phyloP scores from a whole-genome alignment of 2,329 filamentous ascomycete species.

The Neoarthrinium moseri region DNA sequence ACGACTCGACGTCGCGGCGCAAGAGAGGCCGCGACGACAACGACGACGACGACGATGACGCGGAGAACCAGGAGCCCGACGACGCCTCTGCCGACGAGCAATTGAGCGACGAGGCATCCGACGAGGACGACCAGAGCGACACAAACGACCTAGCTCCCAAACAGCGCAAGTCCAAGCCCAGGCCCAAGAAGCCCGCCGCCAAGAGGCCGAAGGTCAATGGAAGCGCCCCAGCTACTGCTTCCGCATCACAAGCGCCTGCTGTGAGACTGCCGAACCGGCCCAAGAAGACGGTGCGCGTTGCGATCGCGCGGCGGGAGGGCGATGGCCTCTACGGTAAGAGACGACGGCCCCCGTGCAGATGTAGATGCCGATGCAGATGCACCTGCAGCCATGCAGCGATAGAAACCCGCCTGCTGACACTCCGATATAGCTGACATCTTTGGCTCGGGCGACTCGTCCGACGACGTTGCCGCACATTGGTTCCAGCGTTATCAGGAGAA shows the following conservation, averaged over 20 bases:
- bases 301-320: constrained; percentile 48
- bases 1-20: constrained; percentile 49
- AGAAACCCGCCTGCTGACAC: not conserved
- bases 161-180: constrained; percentile 37
- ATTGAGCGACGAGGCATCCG: constrained; percentile 22
- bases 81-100: constrained; percentile 21
- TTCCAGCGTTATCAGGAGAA: constrained; percentile 56
- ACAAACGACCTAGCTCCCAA: constrained; percentile 45
- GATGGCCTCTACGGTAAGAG: constrained; percentile 56
- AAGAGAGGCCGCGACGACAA: constrained; percentile 51
- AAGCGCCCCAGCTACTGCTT: constrained; percentile 36
- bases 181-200: constrained; percentile 54
- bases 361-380: constrained; percentile 16
- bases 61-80: constrained; percentile 32
- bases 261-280: constrained; percentile 48
- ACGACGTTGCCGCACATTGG: constrained; percentile 61
- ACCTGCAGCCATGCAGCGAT: not conserved
- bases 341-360: too few relatives aligned
- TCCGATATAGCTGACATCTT: constrained; percentile 60
- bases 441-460: constrained; percentile 53
- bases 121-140: constrained; percentile 39
- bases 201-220: constrained; percentile 68
- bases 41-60: constrained; percentile 33
- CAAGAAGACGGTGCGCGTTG: constrained; percentile 55
- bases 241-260: constrained; percentile 26